Percentiles rank a stretch among this genome's conserved stretches.
phyloP scores from a whole-genome alignment of 2,329 filamentous ascomycete genomes.

The Colletotrichum abscissum region DNA sequence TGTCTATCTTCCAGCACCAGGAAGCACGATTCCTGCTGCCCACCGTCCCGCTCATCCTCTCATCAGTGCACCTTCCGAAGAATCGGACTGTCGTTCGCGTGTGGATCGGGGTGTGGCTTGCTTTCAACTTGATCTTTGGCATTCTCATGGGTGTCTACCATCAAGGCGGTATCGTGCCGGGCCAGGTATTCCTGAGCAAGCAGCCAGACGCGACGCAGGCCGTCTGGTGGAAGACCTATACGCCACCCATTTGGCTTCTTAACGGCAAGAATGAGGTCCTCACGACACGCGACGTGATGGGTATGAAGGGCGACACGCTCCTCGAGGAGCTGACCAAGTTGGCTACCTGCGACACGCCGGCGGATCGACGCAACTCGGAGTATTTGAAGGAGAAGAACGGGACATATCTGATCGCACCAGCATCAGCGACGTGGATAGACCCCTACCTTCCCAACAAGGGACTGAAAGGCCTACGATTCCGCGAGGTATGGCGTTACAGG shows the following conservation, averaged over 20 bases:
- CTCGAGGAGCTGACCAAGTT: constrained; percentile 67
- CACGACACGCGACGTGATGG: constrained; percentile 80
- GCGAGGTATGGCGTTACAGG: constrained; percentile 76
- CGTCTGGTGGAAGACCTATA: constrained; percentile 90
- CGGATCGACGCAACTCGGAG: constrained; percentile 65
- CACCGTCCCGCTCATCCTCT: constrained; percentile 80
- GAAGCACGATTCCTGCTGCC: constrained; percentile 84
- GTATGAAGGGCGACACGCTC: constrained; percentile 71
- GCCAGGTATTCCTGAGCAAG: constrained; percentile 79
- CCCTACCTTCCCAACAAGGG: constrained; percentile 70
- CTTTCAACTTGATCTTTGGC: constrained; percentile 76
- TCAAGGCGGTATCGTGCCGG: constrained; percentile 81
- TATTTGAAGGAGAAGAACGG: constrained; percentile 71
- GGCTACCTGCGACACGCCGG: constrained; percentile 72
- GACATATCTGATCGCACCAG: constrained; percentile 78
- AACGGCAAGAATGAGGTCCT: constrained; percentile 80
- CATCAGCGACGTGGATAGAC: constrained; percentile 77
- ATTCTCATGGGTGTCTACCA: constrained; percentile 84
- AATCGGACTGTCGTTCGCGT: constrained; percentile 58
- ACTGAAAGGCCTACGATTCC: constrained; percentile 69
- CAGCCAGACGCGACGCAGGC: constrained; percentile 76
- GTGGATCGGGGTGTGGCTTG: constrained; percentile 73
- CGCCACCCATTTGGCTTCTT: constrained; percentile 82
- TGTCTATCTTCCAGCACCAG: constrained; percentile 83
- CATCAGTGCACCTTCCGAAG: constrained; percentile 75